Evolutionary conservation across 148 eudicot genomes (phyloP).

Genomic region (Nepenthes mirabilis): DNA sequence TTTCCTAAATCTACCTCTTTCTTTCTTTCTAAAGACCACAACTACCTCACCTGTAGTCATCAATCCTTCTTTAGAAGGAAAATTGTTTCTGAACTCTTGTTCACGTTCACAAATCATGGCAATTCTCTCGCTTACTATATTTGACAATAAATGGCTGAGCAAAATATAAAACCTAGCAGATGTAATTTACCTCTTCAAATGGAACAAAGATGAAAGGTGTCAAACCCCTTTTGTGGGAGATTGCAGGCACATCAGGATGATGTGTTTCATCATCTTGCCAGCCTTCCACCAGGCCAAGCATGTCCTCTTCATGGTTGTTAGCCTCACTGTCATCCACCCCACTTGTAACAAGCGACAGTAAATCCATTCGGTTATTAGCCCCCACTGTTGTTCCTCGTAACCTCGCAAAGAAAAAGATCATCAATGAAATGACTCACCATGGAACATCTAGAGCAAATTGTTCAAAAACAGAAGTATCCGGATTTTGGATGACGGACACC

Average conservation of each 20-base stretch:
- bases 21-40: too few species aligned
- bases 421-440: not conserved
- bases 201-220: conserved; percentile 88
- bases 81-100: not conserved
- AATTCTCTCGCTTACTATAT: not conserved
- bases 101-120: not conserved
- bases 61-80: too few species aligned
- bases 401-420: conserved; percentile 18
- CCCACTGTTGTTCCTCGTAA: conserved; percentile 77
- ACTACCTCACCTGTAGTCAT: too few species aligned
- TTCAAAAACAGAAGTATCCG: too few species aligned
- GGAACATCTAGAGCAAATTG: not conserved
- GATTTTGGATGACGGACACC: too few species aligned
- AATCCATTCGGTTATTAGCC: conserved; percentile 93
- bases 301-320: conserved; percentile 37
- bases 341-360: conserved; percentile 63
- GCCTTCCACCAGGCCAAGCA: conserved; percentile 74
- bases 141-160: not conserved
- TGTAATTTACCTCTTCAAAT: conserved; percentile 64
- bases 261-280: conserved; percentile 95
- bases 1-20: too few species aligned
- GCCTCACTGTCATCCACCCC: conserved; percentile 69
- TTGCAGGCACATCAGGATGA: conserved; percentile 91
- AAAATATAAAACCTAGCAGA: not conserved
- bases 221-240: conserved; percentile 72